These are phyloP conservation scores for Macadamia tetraphylla DNA, from an alignment of 164 flowering plant species.

Conservation along the genomic window DNA sequence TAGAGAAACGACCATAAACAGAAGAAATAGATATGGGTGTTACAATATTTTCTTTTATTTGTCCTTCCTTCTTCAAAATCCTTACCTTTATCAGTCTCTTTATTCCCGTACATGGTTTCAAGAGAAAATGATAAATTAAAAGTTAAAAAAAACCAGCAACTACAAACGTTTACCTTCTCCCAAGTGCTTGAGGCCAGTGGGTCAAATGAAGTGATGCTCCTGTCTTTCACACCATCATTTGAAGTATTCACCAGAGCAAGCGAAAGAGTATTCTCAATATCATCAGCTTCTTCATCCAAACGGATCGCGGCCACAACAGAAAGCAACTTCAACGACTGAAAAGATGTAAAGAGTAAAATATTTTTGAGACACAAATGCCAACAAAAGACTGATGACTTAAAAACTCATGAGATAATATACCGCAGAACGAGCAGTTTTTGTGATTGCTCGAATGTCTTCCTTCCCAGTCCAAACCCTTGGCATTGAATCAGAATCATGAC, in stretches of 20 bases:
- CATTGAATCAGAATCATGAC: slow-evolving; percentile 93
- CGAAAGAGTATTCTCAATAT: slow-evolving; percentile 60
- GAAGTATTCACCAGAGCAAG: slow-evolving; percentile 57
- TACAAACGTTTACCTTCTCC: slow-evolving; percentile 60
- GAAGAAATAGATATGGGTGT: too few relatives aligned
- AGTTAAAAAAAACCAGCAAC: not conserved
- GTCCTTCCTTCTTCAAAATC: too few relatives aligned
- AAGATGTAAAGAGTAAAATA: slow-evolving; percentile 1
- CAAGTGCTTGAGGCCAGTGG: slow-evolving; percentile 97
- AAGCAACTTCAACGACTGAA: slow-evolving; percentile 88
- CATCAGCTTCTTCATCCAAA: slow-evolving; percentile 63
- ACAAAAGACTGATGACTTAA: not conserved
- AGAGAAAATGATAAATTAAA: too few relatives aligned
- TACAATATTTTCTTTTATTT: too few relatives aligned
- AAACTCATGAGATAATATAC: slow-evolving; percentile 34
- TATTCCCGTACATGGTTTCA: too few relatives aligned
- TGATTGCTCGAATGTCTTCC: slow-evolving; percentile 86
- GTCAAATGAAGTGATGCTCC: slow-evolving; percentile 51
- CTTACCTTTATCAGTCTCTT: too few relatives aligned
- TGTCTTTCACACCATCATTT: slow-evolving; percentile 27
- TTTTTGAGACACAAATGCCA: not conserved
- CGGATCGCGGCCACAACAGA: slow-evolving; percentile 89
- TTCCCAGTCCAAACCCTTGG: slow-evolving; percentile 98
- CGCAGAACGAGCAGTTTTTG: slow-evolving; percentile 86
- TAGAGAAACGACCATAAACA: too few relatives aligned